phyloP scores from a whole-genome alignment of 2,329 filamentous ascomycete genomes.

The Aspergillus carbonarius region DNA sequence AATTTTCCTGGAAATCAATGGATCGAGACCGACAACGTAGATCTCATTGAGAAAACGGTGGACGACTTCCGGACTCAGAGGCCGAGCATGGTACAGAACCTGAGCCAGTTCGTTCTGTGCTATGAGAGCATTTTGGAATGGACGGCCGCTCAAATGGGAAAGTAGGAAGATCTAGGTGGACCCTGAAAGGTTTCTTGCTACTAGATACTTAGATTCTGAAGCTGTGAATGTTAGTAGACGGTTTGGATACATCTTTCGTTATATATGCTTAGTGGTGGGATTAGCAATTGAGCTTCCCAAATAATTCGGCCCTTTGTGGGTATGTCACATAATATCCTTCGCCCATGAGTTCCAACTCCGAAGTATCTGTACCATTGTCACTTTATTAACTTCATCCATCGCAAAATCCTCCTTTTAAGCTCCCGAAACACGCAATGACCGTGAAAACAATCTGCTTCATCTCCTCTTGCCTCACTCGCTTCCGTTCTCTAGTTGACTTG shows the following conservation, averaged over 20 bases:
- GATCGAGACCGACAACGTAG: slow-evolving; percentile 68
- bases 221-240: not conserved
- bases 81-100: slow-evolving; percentile 93
- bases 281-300: not conserved
- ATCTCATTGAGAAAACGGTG: slow-evolving; percentile 83
- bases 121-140: slow-evolving; percentile 95
- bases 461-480: too few relatives aligned
- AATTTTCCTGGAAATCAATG: slow-evolving; percentile 53
- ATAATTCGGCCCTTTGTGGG: too few relatives aligned
- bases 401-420: too few relatives aligned
- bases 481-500: too few relatives aligned
- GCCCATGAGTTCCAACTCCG: not conserved
- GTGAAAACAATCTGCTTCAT: not conserved
- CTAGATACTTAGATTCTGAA: not conserved
- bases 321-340: not conserved
- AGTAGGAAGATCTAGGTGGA: slow-evolving; percentile 7
- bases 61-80: slow-evolving; percentile 86
- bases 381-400: too few relatives aligned
- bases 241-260: not conserved
- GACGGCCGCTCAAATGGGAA: slow-evolving; percentile 51
- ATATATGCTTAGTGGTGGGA: not conserved
- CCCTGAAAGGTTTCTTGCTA: not conserved
- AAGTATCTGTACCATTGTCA: too few relatives aligned
- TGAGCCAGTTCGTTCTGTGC: slow-evolving; percentile 91
- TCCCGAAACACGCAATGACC: too few relatives aligned